These are phyloP conservation scores for Populus tomentosa DNA, from an alignment of 441 rosid genomes.

Conservation along the genomic window DNA sequence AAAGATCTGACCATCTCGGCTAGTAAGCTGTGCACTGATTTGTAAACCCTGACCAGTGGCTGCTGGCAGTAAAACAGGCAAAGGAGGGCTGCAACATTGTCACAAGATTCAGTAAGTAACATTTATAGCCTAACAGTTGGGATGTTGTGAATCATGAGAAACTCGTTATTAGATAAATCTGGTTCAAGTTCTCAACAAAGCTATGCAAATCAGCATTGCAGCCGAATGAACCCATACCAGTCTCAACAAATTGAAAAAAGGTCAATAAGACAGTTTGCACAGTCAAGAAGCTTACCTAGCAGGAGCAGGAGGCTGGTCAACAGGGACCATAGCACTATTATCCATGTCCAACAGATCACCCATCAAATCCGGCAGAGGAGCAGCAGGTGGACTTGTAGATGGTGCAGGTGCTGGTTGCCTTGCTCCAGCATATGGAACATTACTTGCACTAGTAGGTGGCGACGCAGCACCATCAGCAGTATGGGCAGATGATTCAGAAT, in stretches of 20 bases:
- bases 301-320: slow-evolving; percentile 64
- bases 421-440: slow-evolving; percentile 46
- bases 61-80: slow-evolving; percentile 71
- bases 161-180: not conserved
- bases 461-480: slow-evolving; percentile 57
- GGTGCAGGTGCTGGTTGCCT: slow-evolving; percentile 58
- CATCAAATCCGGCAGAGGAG: slow-evolving; percentile 79
- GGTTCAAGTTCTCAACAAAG: not conserved
- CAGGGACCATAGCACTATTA: slow-evolving; percentile 73
- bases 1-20: slow-evolving; percentile 76
- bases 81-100: slow-evolving; percentile 55
- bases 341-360: slow-evolving; percentile 89
- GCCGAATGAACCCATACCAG: slow-evolving; percentile 1
- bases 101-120: slow-evolving; percentile 19
- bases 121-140: not conserved
- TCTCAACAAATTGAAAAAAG: not conserved
- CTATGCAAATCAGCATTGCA: not conserved
- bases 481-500: slow-evolving; percentile 60
- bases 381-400: slow-evolving; percentile 43
- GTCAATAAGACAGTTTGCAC: not conserved
- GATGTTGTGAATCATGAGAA: not conserved
- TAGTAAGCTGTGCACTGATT: slow-evolving; percentile 77
- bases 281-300: slow-evolving; percentile 54
- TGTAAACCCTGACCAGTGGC: slow-evolving; percentile 90
- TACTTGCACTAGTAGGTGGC: slow-evolving; percentile 57